phyloP scores from a whole-genome alignment of 129 eudicot genomes.

The Saussurea involucrata region DNA sequence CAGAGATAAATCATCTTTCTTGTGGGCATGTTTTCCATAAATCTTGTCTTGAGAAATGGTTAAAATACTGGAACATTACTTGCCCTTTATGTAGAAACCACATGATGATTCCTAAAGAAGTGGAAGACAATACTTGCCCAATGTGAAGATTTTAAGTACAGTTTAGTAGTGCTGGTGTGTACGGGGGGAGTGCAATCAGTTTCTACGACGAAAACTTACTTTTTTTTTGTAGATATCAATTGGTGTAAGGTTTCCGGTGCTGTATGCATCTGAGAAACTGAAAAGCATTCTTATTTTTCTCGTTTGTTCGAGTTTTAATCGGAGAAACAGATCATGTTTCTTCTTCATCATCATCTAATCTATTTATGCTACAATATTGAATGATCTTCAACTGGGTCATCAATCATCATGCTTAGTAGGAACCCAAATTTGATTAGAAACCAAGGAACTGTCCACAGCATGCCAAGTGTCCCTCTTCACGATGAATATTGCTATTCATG shows the following conservation, averaged over 20 bases:
- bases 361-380: conserved; percentile 15
- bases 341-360: conserved; percentile 8
- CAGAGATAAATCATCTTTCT: conserved; percentile 59
- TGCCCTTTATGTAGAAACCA: conserved; percentile 73
- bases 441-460: too few relatives aligned
- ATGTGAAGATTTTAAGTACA: conserved; percentile 39
- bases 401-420: neutral
- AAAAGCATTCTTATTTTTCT: conserved; percentile 7
- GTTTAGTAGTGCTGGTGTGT: neutral
- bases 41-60: conserved; percentile 69
- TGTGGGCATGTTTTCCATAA: conserved; percentile 81
- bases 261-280: conserved; percentile 30
- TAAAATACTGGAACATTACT: conserved; percentile 56
- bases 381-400: conserved; percentile 1
- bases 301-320: conserved; percentile 18
- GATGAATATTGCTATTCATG: too few relatives aligned
- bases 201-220: neutral
- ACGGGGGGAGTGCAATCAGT: conserved; percentile 4
- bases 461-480: too few relatives aligned
- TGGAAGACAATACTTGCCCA: conserved; percentile 72
- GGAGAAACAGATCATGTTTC: conserved; percentile 18
- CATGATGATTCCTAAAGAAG: conserved; percentile 51
- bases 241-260: conserved; percentile 38
- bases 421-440: too few relatives aligned
- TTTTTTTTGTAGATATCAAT: conserved; percentile 36